Conservation (phyloP, 371 early-diverging fungal species). For the Blastocladiella emersonii region DNA sequence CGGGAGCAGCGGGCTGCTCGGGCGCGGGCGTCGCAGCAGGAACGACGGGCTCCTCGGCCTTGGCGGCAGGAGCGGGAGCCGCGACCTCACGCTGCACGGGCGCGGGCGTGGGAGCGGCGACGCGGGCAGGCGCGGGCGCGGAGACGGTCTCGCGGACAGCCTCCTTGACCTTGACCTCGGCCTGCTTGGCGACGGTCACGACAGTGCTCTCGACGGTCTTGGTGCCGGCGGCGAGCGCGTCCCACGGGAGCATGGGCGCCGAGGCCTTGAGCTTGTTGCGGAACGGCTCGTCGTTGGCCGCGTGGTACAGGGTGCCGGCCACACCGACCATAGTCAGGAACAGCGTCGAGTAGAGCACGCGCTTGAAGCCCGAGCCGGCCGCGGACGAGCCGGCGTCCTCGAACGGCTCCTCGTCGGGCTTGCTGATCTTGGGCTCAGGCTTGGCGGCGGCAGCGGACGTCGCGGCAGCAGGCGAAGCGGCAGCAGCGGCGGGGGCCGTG, state of each 20-base stretch:
- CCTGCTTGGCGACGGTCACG: neutral
- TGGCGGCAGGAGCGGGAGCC: no score
- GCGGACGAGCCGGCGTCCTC: constrained; percentile 38
- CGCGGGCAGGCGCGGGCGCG: neutral
- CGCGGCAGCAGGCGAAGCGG: no score
- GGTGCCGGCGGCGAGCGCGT: neutral
- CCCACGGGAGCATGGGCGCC: neutral
- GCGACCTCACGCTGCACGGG: no score
- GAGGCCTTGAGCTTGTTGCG: neutral
- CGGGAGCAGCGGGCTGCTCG: no score
- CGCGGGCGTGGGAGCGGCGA: no score
- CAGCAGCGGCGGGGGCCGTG: neutral
- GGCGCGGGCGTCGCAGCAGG: no score
- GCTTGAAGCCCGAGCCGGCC: neutral
- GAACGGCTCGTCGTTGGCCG: neutral
- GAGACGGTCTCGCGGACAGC: neutral
- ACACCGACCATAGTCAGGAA: neutral
- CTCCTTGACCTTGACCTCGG: neutral
- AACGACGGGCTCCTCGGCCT: no score
- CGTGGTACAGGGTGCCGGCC: neutral
- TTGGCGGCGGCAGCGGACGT: no score
- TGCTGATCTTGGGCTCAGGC: neutral
- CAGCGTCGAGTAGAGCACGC: neutral
- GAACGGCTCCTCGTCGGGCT: constrained; percentile 23
- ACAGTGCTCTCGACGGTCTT: neutral